These are phyloP conservation scores for Leishmania gerbilli DNA, from an alignment of 208 protist species.

Conservation along the genomic window DNA sequence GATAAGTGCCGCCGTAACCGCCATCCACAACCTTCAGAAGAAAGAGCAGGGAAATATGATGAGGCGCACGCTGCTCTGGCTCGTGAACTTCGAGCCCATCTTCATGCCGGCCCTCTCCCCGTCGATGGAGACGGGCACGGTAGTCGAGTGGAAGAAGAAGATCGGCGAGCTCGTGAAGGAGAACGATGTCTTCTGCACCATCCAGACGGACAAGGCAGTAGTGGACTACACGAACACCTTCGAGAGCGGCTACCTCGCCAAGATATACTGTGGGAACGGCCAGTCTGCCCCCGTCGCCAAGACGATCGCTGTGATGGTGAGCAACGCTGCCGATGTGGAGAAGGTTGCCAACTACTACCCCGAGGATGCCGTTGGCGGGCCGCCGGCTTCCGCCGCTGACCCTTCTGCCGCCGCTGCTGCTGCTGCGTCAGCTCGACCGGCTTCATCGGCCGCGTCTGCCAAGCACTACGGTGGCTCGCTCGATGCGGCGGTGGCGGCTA, in stretches of 20 bases:
- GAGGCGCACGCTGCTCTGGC: slow-evolving; percentile 63
- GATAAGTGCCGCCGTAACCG: not conserved
- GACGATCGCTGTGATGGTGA: slow-evolving; percentile 90
- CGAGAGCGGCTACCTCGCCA: slow-evolving; percentile 94
- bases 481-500: slow-evolving; percentile 65
- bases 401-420: slow-evolving; percentile 34
- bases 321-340: slow-evolving; percentile 74
- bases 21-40: not conserved
- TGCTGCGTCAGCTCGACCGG: slow-evolving; percentile 18
- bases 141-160: slow-evolving; percentile 93
- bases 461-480: slow-evolving; percentile 64
- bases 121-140: slow-evolving; percentile 85
- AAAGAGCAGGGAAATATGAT: slow-evolving; percentile 46
- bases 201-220: slow-evolving; percentile 98
- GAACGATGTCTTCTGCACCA: slow-evolving; percentile 93
- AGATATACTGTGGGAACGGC: slow-evolving; percentile 91
- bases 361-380: slow-evolving; percentile 35
- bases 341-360: slow-evolving; percentile 60
- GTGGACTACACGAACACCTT: slow-evolving; percentile 96
- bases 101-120: slow-evolving; percentile 92
- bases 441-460: slow-evolving; percentile 11
- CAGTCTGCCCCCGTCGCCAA: slow-evolving; percentile 73
- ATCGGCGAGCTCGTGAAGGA: slow-evolving; percentile 92
- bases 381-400: slow-evolving; percentile 22
- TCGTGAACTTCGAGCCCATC: slow-evolving; percentile 76